Conservation (phyloP, 2,329 filamentous ascomycete genomes). For the Trichophaea hybrida region DNA sequence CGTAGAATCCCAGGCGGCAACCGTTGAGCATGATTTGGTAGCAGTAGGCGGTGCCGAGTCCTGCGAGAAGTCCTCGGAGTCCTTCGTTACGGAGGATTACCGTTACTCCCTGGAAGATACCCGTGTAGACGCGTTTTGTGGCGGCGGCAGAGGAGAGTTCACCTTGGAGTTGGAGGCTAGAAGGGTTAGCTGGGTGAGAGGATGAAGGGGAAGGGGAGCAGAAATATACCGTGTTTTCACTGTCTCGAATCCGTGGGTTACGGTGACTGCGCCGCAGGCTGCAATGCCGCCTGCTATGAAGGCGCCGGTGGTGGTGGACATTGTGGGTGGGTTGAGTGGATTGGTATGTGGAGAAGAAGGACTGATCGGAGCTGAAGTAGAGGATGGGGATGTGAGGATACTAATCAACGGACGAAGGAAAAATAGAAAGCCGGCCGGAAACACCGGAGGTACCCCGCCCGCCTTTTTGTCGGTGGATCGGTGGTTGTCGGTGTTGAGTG, state of each 20-base stretch:
- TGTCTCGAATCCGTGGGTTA: constrained; percentile 95
- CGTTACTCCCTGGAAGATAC: constrained; percentile 77
- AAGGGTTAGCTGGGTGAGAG: not conserved
- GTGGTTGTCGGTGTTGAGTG: not conserved
- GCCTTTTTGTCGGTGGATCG: not conserved
- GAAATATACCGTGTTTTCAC: constrained; percentile 76
- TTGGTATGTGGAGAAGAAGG: not conserved
- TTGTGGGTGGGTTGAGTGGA: constrained; percentile 4
- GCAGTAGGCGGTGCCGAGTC: constrained; percentile 82
- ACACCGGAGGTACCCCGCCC: too few species aligned
- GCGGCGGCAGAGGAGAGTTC: constrained; percentile 78
- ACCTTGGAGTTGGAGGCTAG: constrained; percentile 84
- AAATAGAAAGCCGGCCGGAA: not conserved
- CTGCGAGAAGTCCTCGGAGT: constrained; percentile 67
- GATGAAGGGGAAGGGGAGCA: not conserved
- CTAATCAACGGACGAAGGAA: not conserved
- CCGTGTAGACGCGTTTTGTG: constrained; percentile 76
- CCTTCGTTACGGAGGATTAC: constrained; percentile 90
- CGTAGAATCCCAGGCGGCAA: constrained; percentile 93
- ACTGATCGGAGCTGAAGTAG: not conserved
- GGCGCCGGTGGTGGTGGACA: constrained; percentile 39
- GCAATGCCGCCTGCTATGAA: constrained; percentile 95
- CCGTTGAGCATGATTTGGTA: constrained; percentile 96
- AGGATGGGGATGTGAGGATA: not conserved
- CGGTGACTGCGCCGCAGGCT: constrained; percentile 91